Evolutionary conservation across 176 grass and related monocot species (phyloP).

Genomic region (Oryza brachyantha): DNA sequence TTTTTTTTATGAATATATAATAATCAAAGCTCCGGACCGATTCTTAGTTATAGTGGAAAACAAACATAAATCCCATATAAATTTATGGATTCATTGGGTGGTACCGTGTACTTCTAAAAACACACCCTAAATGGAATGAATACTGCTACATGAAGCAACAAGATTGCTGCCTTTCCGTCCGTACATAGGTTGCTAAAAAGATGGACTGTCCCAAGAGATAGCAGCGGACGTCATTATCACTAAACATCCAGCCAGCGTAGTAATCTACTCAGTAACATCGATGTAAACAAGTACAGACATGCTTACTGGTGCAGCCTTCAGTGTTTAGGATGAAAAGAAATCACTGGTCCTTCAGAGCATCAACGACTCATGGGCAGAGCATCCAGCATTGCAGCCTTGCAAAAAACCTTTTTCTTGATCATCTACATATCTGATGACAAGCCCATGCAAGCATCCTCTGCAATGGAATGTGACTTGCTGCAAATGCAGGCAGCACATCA

Average conservation of each 20-base stretch:
- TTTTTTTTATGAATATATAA: too few relatives aligned
- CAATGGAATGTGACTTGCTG: not conserved
- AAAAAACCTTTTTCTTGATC: not conserved
- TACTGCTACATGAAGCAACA: not conserved
- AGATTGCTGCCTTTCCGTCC: not conserved
- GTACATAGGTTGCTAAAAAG: slow-evolving; percentile 37
- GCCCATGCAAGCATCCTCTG: not conserved
- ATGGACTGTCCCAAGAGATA: slow-evolving; percentile 40
- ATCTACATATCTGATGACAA: not conserved
- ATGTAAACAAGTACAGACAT: not conserved
- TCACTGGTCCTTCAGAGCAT: slow-evolving; percentile 33
- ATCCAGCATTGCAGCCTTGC: not conserved
- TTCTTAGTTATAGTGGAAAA: not conserved
- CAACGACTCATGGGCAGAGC: slow-evolving; percentile 46
- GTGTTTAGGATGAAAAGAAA: not conserved
- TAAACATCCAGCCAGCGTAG: not conserved
- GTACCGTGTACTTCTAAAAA: not conserved
- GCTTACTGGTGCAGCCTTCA: slow-evolving; percentile 5
- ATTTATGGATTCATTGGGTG: too few relatives aligned
- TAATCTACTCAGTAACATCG: not conserved
- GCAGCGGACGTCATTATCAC: slow-evolving; percentile 13
- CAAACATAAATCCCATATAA: not conserved
- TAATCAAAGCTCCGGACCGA: too few relatives aligned
- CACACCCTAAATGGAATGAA: not conserved
- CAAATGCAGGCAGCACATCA: not conserved